Percentiles rank a stretch among this genome's conserved stretches.
phyloP scores from a whole-genome alignment of 2,329 filamentous ascomycete genomes.

The Fusarium austroafricanum region DNA sequence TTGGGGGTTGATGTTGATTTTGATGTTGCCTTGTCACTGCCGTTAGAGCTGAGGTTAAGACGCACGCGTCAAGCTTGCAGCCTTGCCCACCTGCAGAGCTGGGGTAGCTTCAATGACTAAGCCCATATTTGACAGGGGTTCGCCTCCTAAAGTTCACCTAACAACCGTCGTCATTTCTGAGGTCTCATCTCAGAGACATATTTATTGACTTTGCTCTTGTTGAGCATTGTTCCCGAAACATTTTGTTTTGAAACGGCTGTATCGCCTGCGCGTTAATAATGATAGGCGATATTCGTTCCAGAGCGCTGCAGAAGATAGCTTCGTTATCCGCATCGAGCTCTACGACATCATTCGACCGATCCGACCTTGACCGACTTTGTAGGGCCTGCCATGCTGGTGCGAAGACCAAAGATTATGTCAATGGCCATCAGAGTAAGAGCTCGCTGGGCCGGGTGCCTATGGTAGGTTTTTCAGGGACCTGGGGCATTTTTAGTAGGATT shows the following conservation, averaged over 20 bases:
- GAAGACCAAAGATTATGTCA: constrained; percentile 58
- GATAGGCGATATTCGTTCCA: constrained; percentile 68
- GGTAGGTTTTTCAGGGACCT: constrained; percentile 56
- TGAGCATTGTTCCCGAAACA: constrained; percentile 7
- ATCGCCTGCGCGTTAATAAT: constrained; percentile 49
- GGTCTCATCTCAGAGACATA: constrained; percentile 22
- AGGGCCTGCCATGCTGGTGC: constrained; percentile 64
- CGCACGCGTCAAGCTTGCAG: constrained; percentile 62
- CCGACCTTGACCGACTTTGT: constrained; percentile 72
- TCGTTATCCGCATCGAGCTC: constrained; percentile 68
- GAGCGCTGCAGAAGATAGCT: constrained; percentile 74
- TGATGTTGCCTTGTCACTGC: constrained; percentile 39
- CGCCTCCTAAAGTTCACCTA: constrained; percentile 40
- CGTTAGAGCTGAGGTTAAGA: constrained; percentile 47
- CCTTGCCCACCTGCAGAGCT: constrained; percentile 56
- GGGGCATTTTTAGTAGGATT: constrained; percentile 13
- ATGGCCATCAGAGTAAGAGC: constrained; percentile 60
- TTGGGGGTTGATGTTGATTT: constrained; percentile 26
- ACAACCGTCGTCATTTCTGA: constrained; percentile 41
- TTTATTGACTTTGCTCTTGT: constrained; percentile 34
- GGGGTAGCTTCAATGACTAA: constrained; percentile 59
- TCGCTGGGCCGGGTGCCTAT: constrained; percentile 69
- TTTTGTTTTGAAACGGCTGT: constrained; percentile 8
- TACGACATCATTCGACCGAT: constrained; percentile 67
- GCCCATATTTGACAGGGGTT: constrained; percentile 35